Evolutionary conservation across 1,284 basidiomycete species (phyloP).

Genomic region (Caloboletus inedulis): DNA sequence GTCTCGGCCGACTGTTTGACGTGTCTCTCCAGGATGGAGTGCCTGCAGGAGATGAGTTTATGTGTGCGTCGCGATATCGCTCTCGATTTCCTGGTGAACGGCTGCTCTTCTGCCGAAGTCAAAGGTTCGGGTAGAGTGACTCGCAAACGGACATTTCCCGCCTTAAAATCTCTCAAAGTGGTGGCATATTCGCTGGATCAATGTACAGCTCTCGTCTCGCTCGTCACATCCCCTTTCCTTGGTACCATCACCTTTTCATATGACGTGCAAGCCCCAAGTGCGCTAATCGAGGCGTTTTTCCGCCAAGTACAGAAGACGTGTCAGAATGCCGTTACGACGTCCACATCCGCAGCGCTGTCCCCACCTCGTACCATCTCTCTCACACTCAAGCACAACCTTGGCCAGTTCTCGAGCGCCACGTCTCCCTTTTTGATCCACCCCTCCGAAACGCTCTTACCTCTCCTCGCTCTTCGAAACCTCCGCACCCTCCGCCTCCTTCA

Average conservation of each 20-base stretch:
- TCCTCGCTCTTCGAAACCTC: constrained; percentile 21
- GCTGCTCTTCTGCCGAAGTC: constrained; percentile 1
- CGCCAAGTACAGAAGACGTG: constrained; percentile 20
- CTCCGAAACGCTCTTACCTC: constrained; percentile 21
- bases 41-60: constrained; percentile 24
- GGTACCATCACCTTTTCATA: constrained; percentile 26
- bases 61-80: constrained; percentile 22
- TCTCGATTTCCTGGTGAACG: constrained; percentile 15
- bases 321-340: not conserved
- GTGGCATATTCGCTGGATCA: constrained; percentile 26
- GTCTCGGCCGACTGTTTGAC: constrained; percentile 26
- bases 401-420: constrained; percentile 14
- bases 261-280: constrained; percentile 27
- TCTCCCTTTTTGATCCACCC: constrained; percentile 26
- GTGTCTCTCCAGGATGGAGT: constrained; percentile 20
- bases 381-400: constrained; percentile 29
- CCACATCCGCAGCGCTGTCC: not conserved
- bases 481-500: constrained; percentile 25
- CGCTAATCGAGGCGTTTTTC: constrained; percentile 28
- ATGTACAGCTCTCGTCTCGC: constrained; percentile 27
- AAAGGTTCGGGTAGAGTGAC: not conserved
- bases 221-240: constrained; percentile 23
- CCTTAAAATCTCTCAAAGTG: constrained; percentile 24
- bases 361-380: constrained; percentile 16
- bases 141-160: constrained; percentile 17